Conservation (phyloP, 495 filamentous ascomycete genomes). For the Trichoderma reesei region DNA sequence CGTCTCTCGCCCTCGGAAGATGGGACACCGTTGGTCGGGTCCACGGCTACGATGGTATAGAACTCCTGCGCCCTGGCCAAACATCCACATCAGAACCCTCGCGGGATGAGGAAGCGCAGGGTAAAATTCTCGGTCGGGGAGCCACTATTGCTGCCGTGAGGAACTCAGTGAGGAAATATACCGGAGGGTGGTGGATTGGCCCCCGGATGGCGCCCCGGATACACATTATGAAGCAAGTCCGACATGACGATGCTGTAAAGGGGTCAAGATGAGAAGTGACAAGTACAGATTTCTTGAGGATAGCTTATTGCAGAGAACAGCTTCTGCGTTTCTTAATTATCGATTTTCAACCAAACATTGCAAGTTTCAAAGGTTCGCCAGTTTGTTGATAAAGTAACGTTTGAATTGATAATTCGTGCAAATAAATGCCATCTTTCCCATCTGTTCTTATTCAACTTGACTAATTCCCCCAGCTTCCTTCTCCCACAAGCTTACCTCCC, state of each 20-base stretch:
- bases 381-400: too few relatives aligned
- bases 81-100: neutral
- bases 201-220: slow-evolving; percentile 50
- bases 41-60: slow-evolving; percentile 61
- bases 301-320: too few relatives aligned
- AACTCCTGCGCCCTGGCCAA: slow-evolving; percentile 44
- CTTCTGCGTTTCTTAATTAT: too few relatives aligned
- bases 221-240: slow-evolving; percentile 43
- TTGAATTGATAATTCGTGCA: too few relatives aligned
- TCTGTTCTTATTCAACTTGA: too few relatives aligned
- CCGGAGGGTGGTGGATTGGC: slow-evolving; percentile 55
- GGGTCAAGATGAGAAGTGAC: neutral
- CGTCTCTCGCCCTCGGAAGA: slow-evolving; percentile 40
- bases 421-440: too few relatives aligned
- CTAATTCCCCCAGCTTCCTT: too few relatives aligned
- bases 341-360: too few relatives aligned
- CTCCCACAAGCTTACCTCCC: too few relatives aligned
- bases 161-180: slow-evolving; percentile 26
- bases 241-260: slow-evolving; percentile 10
- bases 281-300: neutral
- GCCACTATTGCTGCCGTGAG: slow-evolving; percentile 21
- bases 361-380: too few relatives aligned
- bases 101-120: slow-evolving; percentile 18
- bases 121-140: slow-evolving; percentile 25
- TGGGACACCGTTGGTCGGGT: slow-evolving; percentile 68